Evolutionary conservation across 2,329 filamentous ascomycete species (phyloP), one percentile per base, ranked within the genome.

Genomic region (Stagonosporopsis rhizophila): DNA sequence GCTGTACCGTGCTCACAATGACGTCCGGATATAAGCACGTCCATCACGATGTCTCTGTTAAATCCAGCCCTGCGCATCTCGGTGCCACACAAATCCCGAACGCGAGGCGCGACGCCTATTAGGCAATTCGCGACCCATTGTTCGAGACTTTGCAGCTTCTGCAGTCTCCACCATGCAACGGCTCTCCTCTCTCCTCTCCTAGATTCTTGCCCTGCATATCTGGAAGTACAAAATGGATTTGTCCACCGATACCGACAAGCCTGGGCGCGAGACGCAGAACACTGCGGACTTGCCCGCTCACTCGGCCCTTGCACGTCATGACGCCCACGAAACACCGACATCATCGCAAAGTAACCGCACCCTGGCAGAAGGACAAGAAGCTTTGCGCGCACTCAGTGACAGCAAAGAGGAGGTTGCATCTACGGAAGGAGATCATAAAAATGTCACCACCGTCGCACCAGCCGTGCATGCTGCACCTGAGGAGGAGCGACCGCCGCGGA

Each of bases 401-500:
- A 56, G 28, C 19, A 47, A 48, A 34, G 40, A 35, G 25, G 58
- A 46, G 52, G 45, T 28, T 35, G 30, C 19, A n/a, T 47, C 47
- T 7, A 57, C 30, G 22, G 52, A 40, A 42, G 17, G 23, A 41
- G 52, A 42, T 23, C 40, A 25, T 22, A 41, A 46, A 20, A 23
- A 59, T 53, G 57, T 49, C 27, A 53, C 52, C 34, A 46, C 44
- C 44, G 37, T 47, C 9, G 35, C 40, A 46, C 45, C 46, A 46
- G 52, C 41, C 45, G 61, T 55, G 4, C 54, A 60, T 25, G 37
- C 64, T 47, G 58, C 55, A 22, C 68, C 41, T 4, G 30, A 44
- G 19, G 68, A 65, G n/a, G 61, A 71, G 48, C 63, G 59, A 38
- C 70, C 66, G 14, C 59, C 67, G 44, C 69, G 77, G 41, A 77